Percentiles rank a stretch among this genome's conserved stretches.
phyloP scores from a whole-genome alignment of 164 flowering plant genomes.

The Dillenia turbinata region DNA sequence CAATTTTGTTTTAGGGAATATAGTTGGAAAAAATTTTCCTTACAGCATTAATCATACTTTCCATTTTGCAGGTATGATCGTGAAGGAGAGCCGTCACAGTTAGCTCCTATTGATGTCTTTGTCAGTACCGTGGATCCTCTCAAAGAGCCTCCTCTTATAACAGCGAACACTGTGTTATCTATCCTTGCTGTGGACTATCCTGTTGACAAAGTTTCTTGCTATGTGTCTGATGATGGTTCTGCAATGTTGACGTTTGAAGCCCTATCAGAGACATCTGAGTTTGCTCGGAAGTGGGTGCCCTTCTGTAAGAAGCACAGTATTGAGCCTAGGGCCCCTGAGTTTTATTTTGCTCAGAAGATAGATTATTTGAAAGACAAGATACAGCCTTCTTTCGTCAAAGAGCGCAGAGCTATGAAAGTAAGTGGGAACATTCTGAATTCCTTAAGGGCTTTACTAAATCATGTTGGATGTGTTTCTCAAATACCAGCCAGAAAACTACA shows the following conservation, averaged over 20 bases:
- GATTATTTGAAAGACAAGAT: slow-evolving; percentile 96
- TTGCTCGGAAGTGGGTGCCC: slow-evolving; percentile 98
- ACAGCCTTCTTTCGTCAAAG: slow-evolving; percentile 97
- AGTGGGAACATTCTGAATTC: slow-evolving; percentile 6
- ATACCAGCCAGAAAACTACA: no score
- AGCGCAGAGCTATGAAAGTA: slow-evolving; percentile 96
- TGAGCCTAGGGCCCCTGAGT: slow-evolving; percentile 98
- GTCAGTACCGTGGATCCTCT: slow-evolving; percentile 99
- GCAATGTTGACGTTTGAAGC: slow-evolving; percentile 97
- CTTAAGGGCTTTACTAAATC: no score
- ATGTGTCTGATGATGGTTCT: slow-evolving; percentile 97
- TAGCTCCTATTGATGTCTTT: slow-evolving; percentile 90
- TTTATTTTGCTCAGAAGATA: slow-evolving; percentile 90
- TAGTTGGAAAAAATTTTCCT: no score
- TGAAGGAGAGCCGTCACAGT: slow-evolving; percentile 91
- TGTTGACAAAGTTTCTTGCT: slow-evolving; percentile 96
- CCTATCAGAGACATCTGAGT: slow-evolving; percentile 92
- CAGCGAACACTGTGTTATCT: slow-evolving; percentile 96
- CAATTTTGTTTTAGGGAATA: no score
- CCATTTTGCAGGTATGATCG: slow-evolving; percentile 61
- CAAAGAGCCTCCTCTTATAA: slow-evolving; percentile 94
- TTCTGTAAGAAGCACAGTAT: slow-evolving; percentile 93
- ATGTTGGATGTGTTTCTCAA: no score
- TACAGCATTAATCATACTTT: not conserved
- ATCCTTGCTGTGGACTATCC: slow-evolving; percentile 98